phyloP scores from a whole-genome alignment of 495 filamentous ascomycete genomes.

The Penicillium samsonianum region DNA sequence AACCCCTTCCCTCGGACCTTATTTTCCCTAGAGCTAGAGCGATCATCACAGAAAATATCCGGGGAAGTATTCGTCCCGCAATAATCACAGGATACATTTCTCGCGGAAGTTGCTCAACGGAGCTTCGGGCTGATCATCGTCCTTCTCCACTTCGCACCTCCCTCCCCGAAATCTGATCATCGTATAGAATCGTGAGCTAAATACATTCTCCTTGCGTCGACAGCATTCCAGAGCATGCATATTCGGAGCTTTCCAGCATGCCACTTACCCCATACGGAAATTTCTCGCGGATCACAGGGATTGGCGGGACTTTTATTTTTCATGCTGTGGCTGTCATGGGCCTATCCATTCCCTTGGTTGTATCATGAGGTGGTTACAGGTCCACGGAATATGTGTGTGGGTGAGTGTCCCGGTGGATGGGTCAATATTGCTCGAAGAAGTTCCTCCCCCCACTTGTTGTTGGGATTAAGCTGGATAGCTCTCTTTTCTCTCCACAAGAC shows the following conservation, averaged over 20 bases:
- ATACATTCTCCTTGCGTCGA: slow-evolving; percentile 21
- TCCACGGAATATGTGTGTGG: not conserved
- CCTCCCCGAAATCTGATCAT: slow-evolving; percentile 6
- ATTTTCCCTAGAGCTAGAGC: not conserved
- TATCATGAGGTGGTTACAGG: slow-evolving; percentile 12
- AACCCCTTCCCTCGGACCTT: slow-evolving; percentile 14
- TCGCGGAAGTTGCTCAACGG: not conserved
- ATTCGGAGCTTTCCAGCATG: slow-evolving; percentile 35
- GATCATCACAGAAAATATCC: not conserved
- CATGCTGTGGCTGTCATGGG: slow-evolving; percentile 2
- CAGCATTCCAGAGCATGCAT: slow-evolving; percentile 28
- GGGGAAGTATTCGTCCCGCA: not conserved
- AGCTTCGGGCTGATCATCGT: slow-evolving; percentile 10
- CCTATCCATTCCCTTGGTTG: slow-evolving; percentile 12
- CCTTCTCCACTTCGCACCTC: not conserved
- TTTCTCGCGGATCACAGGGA: slow-evolving; percentile 18
- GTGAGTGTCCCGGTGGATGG: not conserved
- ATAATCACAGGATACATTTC: slow-evolving; percentile 17
- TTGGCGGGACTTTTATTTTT: not conserved
- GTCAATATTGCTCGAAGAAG: not conserved
- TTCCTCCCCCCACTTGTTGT: not conserved
- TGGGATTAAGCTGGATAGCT: not conserved
- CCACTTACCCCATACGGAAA: slow-evolving; percentile 21
- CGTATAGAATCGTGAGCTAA: slow-evolving; percentile 15
- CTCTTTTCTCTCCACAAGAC: not conserved